These are phyloP conservation scores for Arthrobotrys conoides DNA, from an alignment of 2,329 filamentous ascomycete genomes.

Conservation along the genomic window DNA sequence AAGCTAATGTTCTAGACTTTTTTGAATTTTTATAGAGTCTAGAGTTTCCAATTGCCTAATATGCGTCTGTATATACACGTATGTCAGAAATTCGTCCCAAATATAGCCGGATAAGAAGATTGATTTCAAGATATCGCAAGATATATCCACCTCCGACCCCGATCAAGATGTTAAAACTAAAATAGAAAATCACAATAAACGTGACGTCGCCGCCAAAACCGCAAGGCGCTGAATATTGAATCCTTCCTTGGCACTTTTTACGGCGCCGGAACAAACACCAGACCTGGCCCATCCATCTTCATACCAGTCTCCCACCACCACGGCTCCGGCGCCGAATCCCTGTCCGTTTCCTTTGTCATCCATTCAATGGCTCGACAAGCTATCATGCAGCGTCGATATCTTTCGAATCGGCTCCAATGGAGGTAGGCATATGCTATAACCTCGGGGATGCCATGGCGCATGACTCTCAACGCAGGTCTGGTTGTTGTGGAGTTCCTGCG, in stretches of 20 bases:
- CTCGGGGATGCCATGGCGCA: slow-evolving; percentile 23
- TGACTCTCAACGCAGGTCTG: slow-evolving; percentile 6
- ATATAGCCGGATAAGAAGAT: no score
- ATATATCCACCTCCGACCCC: no score
- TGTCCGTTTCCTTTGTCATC: slow-evolving; percentile 9
- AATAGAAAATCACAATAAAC: no score
- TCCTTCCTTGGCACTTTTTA: neutral
- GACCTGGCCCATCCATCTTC: slow-evolving; percentile 10
- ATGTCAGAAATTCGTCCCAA: no score
- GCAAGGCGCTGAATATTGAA: no score
- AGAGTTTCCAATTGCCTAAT: no score
- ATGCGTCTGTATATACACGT: no score
- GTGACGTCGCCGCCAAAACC: no score
- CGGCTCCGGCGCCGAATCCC: slow-evolving; percentile 11
- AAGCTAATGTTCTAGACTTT: no score
- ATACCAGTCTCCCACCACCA: slow-evolving; percentile 28
- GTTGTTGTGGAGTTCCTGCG: slow-evolving; percentile 16
- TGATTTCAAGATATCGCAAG: no score
- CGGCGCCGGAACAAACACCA: slow-evolving; percentile 20
- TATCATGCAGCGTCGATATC: slow-evolving; percentile 24
- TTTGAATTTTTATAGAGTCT: no score
- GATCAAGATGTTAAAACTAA: no score
- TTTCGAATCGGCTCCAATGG: slow-evolving; percentile 19
- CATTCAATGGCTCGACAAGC: slow-evolving; percentile 21
- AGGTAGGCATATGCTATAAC: slow-evolving; percentile 21